Percentiles rank a stretch among this genome's conserved stretches.
Evolutionary conservation across 305 asterid genomes (phyloP).

Genomic region (Lippia alba): DNA sequence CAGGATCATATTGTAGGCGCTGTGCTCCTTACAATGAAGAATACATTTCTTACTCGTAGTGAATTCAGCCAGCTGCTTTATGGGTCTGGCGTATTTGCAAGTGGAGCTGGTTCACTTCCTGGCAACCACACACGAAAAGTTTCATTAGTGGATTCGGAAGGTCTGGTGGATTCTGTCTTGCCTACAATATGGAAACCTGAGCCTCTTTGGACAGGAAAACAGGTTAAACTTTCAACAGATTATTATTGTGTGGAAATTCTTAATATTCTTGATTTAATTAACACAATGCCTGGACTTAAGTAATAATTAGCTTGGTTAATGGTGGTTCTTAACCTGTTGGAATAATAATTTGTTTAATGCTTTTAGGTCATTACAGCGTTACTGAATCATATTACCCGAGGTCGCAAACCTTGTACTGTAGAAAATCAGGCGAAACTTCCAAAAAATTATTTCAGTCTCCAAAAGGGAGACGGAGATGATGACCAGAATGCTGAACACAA

Average conservation of each 20-base stretch:
- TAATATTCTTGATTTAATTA: constrained; percentile 2
- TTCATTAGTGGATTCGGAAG: constrained; percentile 66
- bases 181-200: constrained; percentile 92
- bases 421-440: constrained; percentile 86
- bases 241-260: constrained; percentile 14
- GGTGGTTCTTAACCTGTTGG: background rate
- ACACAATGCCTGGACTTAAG: constrained; percentile 14
- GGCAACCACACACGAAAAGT: constrained; percentile 51
- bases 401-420: constrained; percentile 79
- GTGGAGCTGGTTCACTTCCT: constrained; percentile 45
- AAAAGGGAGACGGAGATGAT: constrained; percentile 58
- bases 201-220: constrained; percentile 99
- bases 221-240: constrained; percentile 54
- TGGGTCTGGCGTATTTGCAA: constrained; percentile 80
- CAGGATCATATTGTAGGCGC: constrained; percentile 97
- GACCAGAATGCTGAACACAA: constrained; percentile 80
- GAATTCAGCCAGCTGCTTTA: constrained; percentile 92
- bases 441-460: constrained; percentile 61
- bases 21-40: constrained; percentile 88
- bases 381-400: constrained; percentile 82
- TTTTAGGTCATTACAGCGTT: constrained; percentile 86
- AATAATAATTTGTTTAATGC: constrained; percentile 17
- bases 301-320: background rate
- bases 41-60: constrained; percentile 74
- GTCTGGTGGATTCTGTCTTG: constrained; percentile 60